A percentile compares a stretch with the other conserved stretches of the same genome.
phyloP scores from a whole-genome alignment of 352 stramenopile genomes.

The Globisporangium cystogenes region DNA sequence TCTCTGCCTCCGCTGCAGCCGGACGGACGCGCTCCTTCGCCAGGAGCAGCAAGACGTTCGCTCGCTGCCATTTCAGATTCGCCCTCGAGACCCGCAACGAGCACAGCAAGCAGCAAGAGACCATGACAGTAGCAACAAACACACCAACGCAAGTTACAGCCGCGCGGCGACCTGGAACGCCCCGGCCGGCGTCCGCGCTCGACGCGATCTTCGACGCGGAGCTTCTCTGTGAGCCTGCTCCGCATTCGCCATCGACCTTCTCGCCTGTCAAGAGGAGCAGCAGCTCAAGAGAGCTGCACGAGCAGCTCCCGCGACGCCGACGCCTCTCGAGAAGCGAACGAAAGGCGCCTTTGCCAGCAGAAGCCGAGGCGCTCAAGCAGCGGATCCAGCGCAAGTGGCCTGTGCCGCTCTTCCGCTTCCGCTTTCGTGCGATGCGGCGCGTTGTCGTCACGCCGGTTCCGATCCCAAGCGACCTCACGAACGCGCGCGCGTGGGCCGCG shows the following conservation, averaged over 20 bases:
- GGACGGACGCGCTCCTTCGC: neutral
- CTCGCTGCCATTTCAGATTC: neutral
- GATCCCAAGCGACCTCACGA: conserved; percentile 28
- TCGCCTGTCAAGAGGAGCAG: neutral
- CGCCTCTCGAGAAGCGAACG: neutral
- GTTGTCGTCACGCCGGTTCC: conserved; percentile 38
- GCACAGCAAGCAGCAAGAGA: neutral
- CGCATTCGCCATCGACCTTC: neutral
- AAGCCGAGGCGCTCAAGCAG: conserved; percentile 14
- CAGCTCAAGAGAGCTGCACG: neutral
- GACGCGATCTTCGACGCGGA: neutral
- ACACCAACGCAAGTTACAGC: neutral
- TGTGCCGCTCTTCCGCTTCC: conserved; percentile 26
- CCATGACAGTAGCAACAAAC: neutral
- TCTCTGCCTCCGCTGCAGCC: neutral
- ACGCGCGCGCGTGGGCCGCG: conserved; percentile 25
- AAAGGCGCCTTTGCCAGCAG: conserved; percentile 1
- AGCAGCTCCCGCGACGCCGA: neutral
- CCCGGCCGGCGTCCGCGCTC: neutral
- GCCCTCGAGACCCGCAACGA: neutral
- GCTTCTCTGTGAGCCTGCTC: neutral
- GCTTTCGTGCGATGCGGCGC: conserved; percentile 25
- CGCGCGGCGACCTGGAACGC: neutral
- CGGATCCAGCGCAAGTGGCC: conserved; percentile 14
- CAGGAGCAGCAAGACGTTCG: no score